phyloP scores from a whole-genome alignment of 2,329 filamentous ascomycete genomes.

The Pseudogymnoascus pannorum region DNA sequence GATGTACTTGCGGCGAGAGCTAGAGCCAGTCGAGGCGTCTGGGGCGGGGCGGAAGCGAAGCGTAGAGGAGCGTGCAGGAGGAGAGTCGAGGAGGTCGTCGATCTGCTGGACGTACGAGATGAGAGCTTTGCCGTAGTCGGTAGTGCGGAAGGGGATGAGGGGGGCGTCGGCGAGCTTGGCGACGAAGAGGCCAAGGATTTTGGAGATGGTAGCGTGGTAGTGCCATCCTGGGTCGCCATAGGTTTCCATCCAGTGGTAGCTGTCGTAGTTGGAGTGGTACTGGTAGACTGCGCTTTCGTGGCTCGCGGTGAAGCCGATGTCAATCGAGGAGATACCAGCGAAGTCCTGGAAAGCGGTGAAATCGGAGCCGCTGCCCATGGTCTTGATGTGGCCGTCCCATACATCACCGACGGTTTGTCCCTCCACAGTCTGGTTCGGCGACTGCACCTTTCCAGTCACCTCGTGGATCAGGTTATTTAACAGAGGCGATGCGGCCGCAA shows the following conservation, averaged over 20 bases:
- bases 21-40: background rate
- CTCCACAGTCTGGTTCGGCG: slow-evolving; percentile 30
- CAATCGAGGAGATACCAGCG: slow-evolving; percentile 42
- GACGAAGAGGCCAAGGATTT: slow-evolving; percentile 43
- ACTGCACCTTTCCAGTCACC: slow-evolving; percentile 42
- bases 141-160: slow-evolving; percentile 44
- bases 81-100: slow-evolving; percentile 24
- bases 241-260: slow-evolving; percentile 74
- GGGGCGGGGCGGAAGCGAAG: background rate
- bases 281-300: slow-evolving; percentile 52
- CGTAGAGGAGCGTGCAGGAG: slow-evolving; percentile 12
- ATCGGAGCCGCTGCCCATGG: slow-evolving; percentile 59
- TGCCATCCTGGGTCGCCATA: slow-evolving; percentile 62
- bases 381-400: slow-evolving; percentile 47
- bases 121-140: slow-evolving; percentile 34
- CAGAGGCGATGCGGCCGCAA: slow-evolving; percentile 51
- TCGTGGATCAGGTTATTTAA: slow-evolving; percentile 56
- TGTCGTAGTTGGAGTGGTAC: slow-evolving; percentile 82
- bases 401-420: slow-evolving; percentile 34
- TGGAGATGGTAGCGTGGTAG: slow-evolving; percentile 52
- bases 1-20: slow-evolving; percentile 16
- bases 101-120: slow-evolving; percentile 25
- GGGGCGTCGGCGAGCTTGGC: slow-evolving; percentile 42
- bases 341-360: slow-evolving; percentile 61
- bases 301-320: slow-evolving; percentile 44